These are phyloP conservation scores for Trichoderma semiorbis DNA, from an alignment of 2,329 filamentous ascomycete species.

Conservation along the genomic window DNA sequence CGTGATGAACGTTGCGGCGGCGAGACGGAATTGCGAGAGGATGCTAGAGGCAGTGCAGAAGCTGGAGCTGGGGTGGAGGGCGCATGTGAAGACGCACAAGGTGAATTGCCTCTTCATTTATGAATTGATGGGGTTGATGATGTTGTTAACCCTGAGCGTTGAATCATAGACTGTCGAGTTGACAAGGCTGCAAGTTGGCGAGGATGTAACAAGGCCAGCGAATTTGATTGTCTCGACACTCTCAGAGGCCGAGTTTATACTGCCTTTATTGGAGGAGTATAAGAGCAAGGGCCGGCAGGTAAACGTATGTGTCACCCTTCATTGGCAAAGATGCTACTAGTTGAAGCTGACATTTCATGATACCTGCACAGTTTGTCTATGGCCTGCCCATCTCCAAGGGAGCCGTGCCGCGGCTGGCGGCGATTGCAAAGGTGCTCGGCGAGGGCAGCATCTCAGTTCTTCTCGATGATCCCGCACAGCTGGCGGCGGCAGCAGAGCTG, in stretches of 20 bases:
- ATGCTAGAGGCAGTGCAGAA: slow-evolving; percentile 64
- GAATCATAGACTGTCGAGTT: slow-evolving; percentile 58
- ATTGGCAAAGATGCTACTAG: not conserved
- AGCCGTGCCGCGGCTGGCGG: slow-evolving; percentile 56
- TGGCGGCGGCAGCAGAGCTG: slow-evolving; percentile 45
- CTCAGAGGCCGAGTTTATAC: slow-evolving; percentile 66
- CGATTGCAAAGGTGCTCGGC: slow-evolving; percentile 54
- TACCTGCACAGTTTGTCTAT: slow-evolving; percentile 58
- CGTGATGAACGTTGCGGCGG: slow-evolving; percentile 64
- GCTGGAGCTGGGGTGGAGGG: slow-evolving; percentile 64
- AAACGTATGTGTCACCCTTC: slow-evolving; percentile 47
- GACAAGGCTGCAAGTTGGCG: slow-evolving; percentile 66
- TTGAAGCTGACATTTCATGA: not conserved
- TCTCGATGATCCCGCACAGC: slow-evolving; percentile 64
- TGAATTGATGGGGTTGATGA: not conserved
- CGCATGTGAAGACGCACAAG: slow-evolving; percentile 84
- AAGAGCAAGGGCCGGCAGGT: slow-evolving; percentile 50
- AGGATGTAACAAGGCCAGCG: slow-evolving; percentile 42
- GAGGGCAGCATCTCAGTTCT: slow-evolving; percentile 58
- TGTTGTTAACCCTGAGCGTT: slow-evolving; percentile 16
- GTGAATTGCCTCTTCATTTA: slow-evolving; percentile 35
- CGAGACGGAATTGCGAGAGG: slow-evolving; percentile 63
- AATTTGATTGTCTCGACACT: slow-evolving; percentile 72
- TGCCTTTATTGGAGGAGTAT: slow-evolving; percentile 58
- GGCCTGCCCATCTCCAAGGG: slow-evolving; percentile 66